Evolutionary conservation across 164 flowering plant species (phyloP).

Genomic region (grape (Vitis vinifera)): DNA sequence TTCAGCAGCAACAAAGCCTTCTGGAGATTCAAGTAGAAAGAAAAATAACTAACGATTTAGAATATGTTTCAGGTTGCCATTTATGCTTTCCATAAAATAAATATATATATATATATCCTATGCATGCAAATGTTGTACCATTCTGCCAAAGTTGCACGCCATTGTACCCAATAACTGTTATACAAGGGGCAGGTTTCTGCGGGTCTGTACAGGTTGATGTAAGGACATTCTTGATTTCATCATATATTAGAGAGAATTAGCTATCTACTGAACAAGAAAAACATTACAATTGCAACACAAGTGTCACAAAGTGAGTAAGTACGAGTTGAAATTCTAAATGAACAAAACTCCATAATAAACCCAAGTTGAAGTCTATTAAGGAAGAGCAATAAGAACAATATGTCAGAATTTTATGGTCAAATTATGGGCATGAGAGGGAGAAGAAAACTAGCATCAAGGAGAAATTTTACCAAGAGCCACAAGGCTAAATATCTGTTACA

Average conservation of each 20-base stretch:
- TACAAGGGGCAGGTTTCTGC: constrained; percentile 62
- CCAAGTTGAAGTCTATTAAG: not conserved
- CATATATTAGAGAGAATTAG: not conserved
- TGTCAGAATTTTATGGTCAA: not conserved
- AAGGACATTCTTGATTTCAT: constrained; percentile 22
- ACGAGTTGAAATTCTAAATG: not conserved
- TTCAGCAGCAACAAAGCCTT: constrained; percentile 65
- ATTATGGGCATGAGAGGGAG: not conserved
- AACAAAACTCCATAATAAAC: not conserved
- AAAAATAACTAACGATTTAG: not conserved
- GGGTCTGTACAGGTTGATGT: constrained; percentile 61
- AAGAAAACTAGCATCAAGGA: too few species aligned
- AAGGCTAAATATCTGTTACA: too few species aligned
- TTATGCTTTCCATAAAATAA: not conserved
- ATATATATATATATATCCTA: constrained; percentile 15
- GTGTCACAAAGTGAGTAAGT: not conserved
- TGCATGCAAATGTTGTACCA: constrained; percentile 27
- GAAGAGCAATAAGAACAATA: not conserved
- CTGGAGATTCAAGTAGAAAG: constrained; percentile 31
- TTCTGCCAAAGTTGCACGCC: constrained; percentile 66
- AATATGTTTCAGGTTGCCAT: not conserved
- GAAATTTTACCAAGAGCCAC: too few species aligned
- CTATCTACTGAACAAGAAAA: not conserved
- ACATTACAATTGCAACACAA: not conserved
- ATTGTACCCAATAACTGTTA: constrained; percentile 74